phyloP scores from a whole-genome alignment of 352 stramenopile species.

The Pythium sp. region DNA sequence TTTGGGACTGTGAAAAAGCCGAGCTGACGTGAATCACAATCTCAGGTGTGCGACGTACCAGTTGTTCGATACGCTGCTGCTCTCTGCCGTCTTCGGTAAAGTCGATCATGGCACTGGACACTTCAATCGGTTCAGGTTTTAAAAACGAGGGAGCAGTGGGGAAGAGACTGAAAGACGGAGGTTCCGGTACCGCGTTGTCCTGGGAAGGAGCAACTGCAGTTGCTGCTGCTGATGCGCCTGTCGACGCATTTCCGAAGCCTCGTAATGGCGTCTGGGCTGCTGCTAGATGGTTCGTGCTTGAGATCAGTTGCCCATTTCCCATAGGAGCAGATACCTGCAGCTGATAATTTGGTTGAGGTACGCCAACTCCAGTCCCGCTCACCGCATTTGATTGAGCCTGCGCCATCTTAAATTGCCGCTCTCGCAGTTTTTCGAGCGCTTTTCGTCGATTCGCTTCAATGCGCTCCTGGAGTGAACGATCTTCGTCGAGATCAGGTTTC shows the following conservation, averaged over 20 bases:
- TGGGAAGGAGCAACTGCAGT: not conserved
- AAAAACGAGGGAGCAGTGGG: not conserved
- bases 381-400: constrained; percentile 4
- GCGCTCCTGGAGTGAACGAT: constrained; percentile 33
- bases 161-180: constrained; percentile 27
- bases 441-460: constrained; percentile 69
- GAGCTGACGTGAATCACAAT: constrained; percentile 31
- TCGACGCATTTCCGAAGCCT: not conserved
- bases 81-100: not conserved
- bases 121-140: not conserved
- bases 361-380: not conserved
- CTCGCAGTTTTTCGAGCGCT: constrained; percentile 55
- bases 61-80: not conserved
- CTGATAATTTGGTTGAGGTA: not conserved
- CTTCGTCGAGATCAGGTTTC: constrained; percentile 7
- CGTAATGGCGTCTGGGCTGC: not conserved
- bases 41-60: not conserved
- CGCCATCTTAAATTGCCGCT: constrained; percentile 28
- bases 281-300: not conserved
- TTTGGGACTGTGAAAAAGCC: constrained; percentile 24
- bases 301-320: not conserved
- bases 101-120: constrained; percentile 3
- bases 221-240: not conserved
- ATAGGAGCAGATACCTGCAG: not conserved
- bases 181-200: constrained; percentile 13